A percentile compares a stretch with the other conserved stretches of the same genome.
phyloP scores from a whole-genome alignment of 768 basidiomycete genomes.

The Exidia glandulosa region DNA sequence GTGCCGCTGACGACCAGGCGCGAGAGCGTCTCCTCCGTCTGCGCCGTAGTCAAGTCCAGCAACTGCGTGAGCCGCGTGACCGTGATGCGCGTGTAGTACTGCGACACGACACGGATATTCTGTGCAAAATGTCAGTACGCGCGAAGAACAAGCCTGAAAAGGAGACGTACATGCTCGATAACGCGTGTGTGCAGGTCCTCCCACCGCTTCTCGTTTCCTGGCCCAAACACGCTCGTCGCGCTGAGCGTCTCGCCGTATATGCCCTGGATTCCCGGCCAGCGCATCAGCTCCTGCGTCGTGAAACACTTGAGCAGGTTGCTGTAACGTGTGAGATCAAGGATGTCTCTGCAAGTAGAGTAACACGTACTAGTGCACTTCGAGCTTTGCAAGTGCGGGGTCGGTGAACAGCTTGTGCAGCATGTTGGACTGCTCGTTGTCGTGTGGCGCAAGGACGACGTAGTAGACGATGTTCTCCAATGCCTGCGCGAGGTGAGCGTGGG shows the following conservation, averaged over 20 bases:
- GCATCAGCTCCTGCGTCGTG: conserved; percentile 83
- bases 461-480: conserved; percentile 92
- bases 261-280: conserved; percentile 88
- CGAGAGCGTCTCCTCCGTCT: conserved; percentile 83
- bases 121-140: conserved; percentile 22
- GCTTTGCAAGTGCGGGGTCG: conserved; percentile 68
- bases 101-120: conserved; percentile 91
- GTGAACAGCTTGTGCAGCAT: conserved; percentile 82
- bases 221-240: conserved; percentile 69
- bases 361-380: conserved; percentile 74
- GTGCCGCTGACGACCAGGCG: conserved; percentile 85
- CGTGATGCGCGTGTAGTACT: conserved; percentile 92
- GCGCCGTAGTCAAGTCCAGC: conserved; percentile 69
- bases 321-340: conserved; percentile 4
- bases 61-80: conserved; percentile 71
- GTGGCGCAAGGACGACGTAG: conserved; percentile 85
- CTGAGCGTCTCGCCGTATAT: conserved; percentile 80
- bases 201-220: conserved; percentile 60
- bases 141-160: background rate
- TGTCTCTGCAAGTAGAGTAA: conserved; percentile 2
- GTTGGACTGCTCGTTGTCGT: conserved; percentile 95
- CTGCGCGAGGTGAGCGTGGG: conserved; percentile 27
- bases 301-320: conserved; percentile 94
- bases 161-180: conserved; percentile 77
- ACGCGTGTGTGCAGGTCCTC: conserved; percentile 92